Conservation (phyloP, 441 rosid genomes). For the Populus hybrid region DNA sequence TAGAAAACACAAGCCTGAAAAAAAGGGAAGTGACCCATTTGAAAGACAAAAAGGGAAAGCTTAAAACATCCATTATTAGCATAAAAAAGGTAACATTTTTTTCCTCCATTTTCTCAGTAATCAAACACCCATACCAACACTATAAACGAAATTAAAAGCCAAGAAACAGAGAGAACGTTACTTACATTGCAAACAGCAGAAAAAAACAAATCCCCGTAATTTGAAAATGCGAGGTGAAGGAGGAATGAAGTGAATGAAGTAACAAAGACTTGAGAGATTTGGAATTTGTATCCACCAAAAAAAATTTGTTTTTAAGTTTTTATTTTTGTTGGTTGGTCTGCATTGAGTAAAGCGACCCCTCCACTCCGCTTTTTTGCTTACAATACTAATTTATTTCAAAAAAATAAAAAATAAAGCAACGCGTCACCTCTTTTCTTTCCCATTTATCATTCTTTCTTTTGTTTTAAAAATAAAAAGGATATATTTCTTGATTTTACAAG, state of each 20-base stretch:
- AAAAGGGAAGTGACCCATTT: not conserved
- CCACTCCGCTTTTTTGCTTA: conserved; percentile 1
- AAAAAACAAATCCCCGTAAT: not conserved
- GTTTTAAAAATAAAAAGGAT: not conserved
- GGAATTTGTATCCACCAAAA: not conserved
- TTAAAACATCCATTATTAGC: not conserved
- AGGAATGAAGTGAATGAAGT: not conserved
- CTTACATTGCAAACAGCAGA: conserved; percentile 8
- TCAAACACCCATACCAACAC: not conserved
- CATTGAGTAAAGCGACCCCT: conserved; percentile 37
- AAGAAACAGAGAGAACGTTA: not conserved
- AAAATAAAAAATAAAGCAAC: conserved; percentile 18
- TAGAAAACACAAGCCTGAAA: not conserved
- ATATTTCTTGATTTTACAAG: no score
- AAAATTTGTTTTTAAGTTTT: no score
- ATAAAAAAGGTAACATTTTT: not conserved
- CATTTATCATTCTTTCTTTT: conserved; percentile 27
- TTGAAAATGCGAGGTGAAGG: conserved; percentile 9
- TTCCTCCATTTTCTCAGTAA: not conserved
- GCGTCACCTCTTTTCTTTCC: conserved; percentile 19
- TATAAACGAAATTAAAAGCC: not conserved
- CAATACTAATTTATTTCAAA: not conserved
- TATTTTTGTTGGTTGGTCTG: conserved; percentile 16
- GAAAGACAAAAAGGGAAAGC: not conserved
- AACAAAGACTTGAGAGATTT: not conserved